Evolutionary conservation across 2,329 filamentous ascomycete species (phyloP), one percentile per base, ranked within the genome.

Genomic region (Trichoderma gracile): DNA sequence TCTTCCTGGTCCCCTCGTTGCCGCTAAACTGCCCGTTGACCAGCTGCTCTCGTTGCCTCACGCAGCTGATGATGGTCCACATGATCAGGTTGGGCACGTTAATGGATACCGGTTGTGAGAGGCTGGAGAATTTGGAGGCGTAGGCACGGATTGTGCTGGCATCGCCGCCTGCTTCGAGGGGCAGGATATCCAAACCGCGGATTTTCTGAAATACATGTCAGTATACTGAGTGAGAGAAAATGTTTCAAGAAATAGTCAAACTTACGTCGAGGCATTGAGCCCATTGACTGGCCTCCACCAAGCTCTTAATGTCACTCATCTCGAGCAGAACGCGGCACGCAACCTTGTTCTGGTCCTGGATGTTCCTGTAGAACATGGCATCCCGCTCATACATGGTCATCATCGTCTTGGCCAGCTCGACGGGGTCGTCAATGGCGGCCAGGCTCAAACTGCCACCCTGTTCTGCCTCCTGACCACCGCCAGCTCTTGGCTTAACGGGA

Each of bases 51-150:
- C 91, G 86, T 77, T 97, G 89, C 64, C 88, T 85, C 56, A 89
- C 89, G 77, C 93, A 96, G 78, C 91, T 93, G 47, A 89, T 85
- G 69, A 99, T 92, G 56, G 92, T 92, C 95, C 95, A 98, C 80
- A 97, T 89, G 68, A 99, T 84, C 67, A 98, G 82, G 76, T 94
- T 92, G 19, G 94, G 94, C 71, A 97, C 88, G 72, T 95, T 96
- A 74, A 92, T 89, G 3, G 93, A 89, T 46, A 99, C 90, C 8
- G 93, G 86, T 69, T 92, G 87, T 4, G 92, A 86, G 46, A 96
- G 84, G 1, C 84, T 82, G 17, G 91, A 86, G 78, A 99, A 98
- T 67, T 88, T 89, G 71, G 91, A 87, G 1, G 94, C 93, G 66
- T 88, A 88, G 68, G 84, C 84, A 68, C 95, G 91, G 77, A 99